Evolutionary conservation across 139 green algal species (phyloP).

Genomic region (Diplosphaera chodatii): DNA sequence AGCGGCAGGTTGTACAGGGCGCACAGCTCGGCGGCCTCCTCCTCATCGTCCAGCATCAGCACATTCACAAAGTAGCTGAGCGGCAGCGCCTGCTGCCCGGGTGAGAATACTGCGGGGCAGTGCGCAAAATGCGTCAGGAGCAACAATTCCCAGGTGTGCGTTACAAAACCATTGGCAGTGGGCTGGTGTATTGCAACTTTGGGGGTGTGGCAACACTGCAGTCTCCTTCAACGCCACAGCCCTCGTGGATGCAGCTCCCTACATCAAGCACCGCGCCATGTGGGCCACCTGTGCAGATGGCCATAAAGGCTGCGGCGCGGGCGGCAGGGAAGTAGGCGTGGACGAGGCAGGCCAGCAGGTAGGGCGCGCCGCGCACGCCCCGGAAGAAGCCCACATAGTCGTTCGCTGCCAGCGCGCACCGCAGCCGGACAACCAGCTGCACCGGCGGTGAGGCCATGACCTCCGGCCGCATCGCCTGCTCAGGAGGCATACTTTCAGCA

Average conservation of each 20-base stretch:
- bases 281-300: slow-evolving; percentile 1
- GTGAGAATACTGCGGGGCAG: not conserved
- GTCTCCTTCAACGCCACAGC: too few relatives aligned
- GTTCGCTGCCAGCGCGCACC: not conserved
- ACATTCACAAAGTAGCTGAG: not conserved
- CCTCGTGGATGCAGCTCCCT: too few relatives aligned
- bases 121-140: too few relatives aligned
- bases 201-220: too few relatives aligned
- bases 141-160: too few relatives aligned
- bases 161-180: too few relatives aligned
- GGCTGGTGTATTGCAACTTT: too few relatives aligned
- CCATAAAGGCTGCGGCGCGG: not conserved
- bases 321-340: slow-evolving; percentile 53
- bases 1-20: not conserved
- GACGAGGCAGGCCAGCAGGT: slow-evolving; percentile 58
- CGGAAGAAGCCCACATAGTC: slow-evolving; percentile 59
- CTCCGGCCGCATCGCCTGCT: slow-evolving; percentile 30
- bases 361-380: slow-evolving; percentile 37
- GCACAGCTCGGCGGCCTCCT: not conserved
- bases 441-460: slow-evolving; percentile 21
- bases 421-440: slow-evolving; percentile 25
- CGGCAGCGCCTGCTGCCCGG: not conserved
- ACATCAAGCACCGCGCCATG: too few relatives aligned
- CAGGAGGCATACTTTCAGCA: too few relatives aligned
- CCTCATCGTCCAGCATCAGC: not conserved